Percentiles rank a stretch among this genome's conserved stretches.
Conservation (phyloP, 179 eudicot genomes). For the Spinacia oleracea region DNA sequence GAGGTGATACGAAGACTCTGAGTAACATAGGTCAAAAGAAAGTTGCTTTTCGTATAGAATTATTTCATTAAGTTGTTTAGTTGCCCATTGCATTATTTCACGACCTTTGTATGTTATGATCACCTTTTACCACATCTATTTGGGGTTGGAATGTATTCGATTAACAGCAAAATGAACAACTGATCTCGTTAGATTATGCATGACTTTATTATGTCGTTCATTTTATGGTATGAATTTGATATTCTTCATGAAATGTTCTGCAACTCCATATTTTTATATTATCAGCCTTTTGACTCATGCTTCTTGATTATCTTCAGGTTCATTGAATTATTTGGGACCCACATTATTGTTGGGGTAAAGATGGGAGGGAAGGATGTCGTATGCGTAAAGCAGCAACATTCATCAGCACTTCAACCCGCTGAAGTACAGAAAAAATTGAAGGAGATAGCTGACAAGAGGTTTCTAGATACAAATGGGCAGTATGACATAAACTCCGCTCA, state of each 20-base stretch:
- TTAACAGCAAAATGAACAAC: not conserved
- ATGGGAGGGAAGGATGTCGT: conserved; percentile 99
- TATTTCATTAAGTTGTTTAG: not conserved
- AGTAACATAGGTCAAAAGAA: no score
- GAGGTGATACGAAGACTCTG: no score
- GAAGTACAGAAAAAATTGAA: conserved; percentile 87
- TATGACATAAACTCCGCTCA: conserved; percentile 48
- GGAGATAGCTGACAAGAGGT: conserved; percentile 86
- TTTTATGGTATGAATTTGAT: not conserved
- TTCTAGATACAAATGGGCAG: conserved; percentile 59
- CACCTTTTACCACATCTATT: not conserved
- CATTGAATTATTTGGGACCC: conserved; percentile 88
- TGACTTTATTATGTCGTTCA: not conserved
- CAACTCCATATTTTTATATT: conserved; percentile 1
- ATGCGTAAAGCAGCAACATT: conserved; percentile 83
- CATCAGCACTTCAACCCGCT: conserved; percentile 81
- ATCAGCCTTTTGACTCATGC: conserved; percentile 4
- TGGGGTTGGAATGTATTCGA: not conserved
- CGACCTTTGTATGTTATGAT: not conserved
- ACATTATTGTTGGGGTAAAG: conserved; percentile 85
- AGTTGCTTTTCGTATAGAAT: not conserved
- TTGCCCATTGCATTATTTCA: no score
- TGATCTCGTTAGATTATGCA: not conserved
- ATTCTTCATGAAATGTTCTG: not conserved
- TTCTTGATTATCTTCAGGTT: conserved; percentile 53